Conservation (phyloP, 2,329 filamentous ascomycete genomes). For the Colletotrichum zoysiae region DNA sequence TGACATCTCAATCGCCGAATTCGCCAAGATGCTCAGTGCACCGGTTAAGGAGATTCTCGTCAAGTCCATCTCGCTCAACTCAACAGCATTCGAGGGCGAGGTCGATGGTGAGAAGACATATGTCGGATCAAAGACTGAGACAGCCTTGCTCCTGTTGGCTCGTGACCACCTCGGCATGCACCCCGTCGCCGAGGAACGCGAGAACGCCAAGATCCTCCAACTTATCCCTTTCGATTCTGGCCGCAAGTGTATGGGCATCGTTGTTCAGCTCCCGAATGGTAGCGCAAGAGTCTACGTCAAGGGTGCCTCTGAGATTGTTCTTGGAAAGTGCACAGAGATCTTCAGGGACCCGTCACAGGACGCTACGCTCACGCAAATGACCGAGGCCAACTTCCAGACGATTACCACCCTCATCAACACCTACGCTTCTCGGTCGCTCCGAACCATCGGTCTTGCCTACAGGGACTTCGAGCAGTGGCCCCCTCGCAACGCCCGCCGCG, state of each 20-base stretch:
- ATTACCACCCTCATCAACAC: slow-evolving; percentile 78
- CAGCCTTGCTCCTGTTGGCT: slow-evolving; percentile 78
- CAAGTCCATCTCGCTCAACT: slow-evolving; percentile 74
- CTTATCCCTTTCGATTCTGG: slow-evolving; percentile 82
- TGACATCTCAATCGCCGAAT: slow-evolving; percentile 60
- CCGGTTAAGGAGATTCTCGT: slow-evolving; percentile 66
- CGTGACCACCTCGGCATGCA: slow-evolving; percentile 76
- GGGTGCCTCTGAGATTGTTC: slow-evolving; percentile 74
- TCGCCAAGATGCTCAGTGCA: slow-evolving; percentile 59
- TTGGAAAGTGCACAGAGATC: slow-evolving; percentile 66
- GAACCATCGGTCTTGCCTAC: slow-evolving; percentile 87
- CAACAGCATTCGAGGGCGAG: slow-evolving; percentile 82
- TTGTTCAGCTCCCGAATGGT: slow-evolving; percentile 65
- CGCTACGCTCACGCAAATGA: slow-evolving; percentile 58
- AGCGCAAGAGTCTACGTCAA: slow-evolving; percentile 71
- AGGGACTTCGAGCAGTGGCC: slow-evolving; percentile 90
- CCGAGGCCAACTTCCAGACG: slow-evolving; percentile 65
- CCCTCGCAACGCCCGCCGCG: slow-evolving; percentile 69
- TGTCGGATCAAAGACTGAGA: slow-evolving; percentile 84
- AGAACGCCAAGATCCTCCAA: slow-evolving; percentile 70
- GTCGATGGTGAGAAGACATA: slow-evolving; percentile 75
- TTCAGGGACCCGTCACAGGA: slow-evolving; percentile 63
- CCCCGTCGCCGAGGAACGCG: slow-evolving; percentile 72
- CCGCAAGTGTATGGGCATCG: slow-evolving; percentile 78
- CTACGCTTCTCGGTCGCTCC: slow-evolving; percentile 83